Base-by-base conservation (phyloP, 768 basidiomycete species). In the Trametes sanguinea region DNA sequence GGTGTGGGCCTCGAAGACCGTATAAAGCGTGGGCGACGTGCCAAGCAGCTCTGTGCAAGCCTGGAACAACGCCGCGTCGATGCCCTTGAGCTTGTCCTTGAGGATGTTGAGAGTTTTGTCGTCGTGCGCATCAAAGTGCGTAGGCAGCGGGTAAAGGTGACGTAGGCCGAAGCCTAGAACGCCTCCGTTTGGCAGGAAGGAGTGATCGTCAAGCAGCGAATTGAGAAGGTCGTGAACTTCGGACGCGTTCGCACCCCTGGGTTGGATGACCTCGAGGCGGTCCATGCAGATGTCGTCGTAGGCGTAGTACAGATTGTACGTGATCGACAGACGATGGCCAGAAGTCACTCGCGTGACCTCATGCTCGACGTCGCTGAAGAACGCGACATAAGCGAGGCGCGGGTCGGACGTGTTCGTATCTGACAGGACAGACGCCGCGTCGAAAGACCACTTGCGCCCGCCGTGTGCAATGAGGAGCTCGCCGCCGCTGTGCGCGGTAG, bases 401-500 rank as follows among this genome's bases (percentile, higher is more conserved):
- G 68, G 57, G 5, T 22, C 32, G 33, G 40, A n/a, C 2, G 27
- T 39, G 0, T 35, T 7, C 14, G 65, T 16, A 0, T 55, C 53
- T 2, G 59, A n/a, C 11, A 77, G 47, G 0, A 65, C 47, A 7
- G 68, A 43, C 5, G 74, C 68, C 13, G 79, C 76, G 58, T 81
- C 78, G 46, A 79, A 51, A 11, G 40, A 27, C 52, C 53, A 67
- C 33, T 63, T 40, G n/a, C 35, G 22, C 3, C 53, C 62, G 3
- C 59, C 61, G 8, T 67, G 62, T 6, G 50, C 51, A 32, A 85
- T 68, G 3, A 74, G 52, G 11, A 83, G 74, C 17, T 70, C 64
- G 1, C 83, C 84, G 2, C 83, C 83, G 56, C 78, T 71, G 62
- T 84, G 79, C 0, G 61, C 30, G 2, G 77, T 78, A 14, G 83